A percentile compares a stretch with the other conserved stretches of the same genome.
Evolutionary conservation across 1,284 basidiomycete genomes (phyloP).

Genomic region (Apiotrichum akiyoshidainum): DNA sequence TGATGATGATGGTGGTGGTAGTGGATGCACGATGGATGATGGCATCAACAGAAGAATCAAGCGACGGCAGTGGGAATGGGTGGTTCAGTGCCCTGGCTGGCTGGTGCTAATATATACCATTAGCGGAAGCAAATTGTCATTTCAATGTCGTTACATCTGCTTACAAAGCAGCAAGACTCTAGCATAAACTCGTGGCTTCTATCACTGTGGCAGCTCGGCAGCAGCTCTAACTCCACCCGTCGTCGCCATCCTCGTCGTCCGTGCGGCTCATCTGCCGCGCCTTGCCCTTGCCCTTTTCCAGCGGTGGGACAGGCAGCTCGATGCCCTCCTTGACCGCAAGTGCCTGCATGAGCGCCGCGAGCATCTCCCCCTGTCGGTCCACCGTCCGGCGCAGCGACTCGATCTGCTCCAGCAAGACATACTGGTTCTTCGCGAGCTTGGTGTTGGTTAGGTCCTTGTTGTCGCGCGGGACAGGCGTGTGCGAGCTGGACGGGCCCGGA

Average conservation of each 20-base stretch:
- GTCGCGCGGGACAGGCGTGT: conserved; percentile 5
- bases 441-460: conserved; percentile 46
- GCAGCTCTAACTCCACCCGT: not conserved
- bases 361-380: conserved; percentile 43
- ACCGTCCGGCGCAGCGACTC: conserved; percentile 41
- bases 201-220: not conserved
- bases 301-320: not conserved
- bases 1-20: not conserved
- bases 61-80: no score
- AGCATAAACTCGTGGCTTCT: not conserved
- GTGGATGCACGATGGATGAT: not conserved
- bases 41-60: not conserved
- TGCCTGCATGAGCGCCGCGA: conserved; percentile 8
- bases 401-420: conserved; percentile 48
- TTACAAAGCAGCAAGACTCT: conserved; percentile 3
- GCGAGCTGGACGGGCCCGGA: not conserved
- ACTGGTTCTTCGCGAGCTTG: conserved; percentile 51
- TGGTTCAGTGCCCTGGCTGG: not conserved
- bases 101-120: not conserved
- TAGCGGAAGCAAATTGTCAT: conserved; percentile 4
- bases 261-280: conserved; percentile 3
- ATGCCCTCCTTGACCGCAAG: conserved; percentile 7
- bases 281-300: conserved; percentile 5
- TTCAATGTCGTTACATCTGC: not conserved
- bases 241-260: not conserved